These are phyloP conservation scores for Hypoxylon sp. DNA, from an alignment of 2,329 filamentous ascomycete genomes.

Conservation along the genomic window DNA sequence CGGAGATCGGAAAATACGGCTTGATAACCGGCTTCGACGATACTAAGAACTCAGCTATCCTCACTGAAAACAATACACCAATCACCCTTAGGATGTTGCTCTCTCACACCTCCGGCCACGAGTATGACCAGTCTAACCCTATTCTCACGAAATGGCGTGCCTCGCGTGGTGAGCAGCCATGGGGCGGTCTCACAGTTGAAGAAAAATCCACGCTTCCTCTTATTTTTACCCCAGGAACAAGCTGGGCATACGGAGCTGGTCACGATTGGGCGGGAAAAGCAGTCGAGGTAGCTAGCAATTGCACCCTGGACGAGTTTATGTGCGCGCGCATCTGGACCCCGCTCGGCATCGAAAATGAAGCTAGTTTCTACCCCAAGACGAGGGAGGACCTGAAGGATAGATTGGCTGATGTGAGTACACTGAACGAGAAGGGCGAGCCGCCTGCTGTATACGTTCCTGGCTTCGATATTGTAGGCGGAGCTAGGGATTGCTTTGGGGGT, in stretches of 20 bases:
- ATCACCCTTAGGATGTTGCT: constrained; percentile 68
- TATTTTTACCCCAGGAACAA: constrained; percentile 42
- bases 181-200: constrained; percentile 43
- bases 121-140: constrained; percentile 61
- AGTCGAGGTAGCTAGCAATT: constrained; percentile 36
- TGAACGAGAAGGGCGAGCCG: constrained; percentile 43
- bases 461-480: constrained; percentile 44
- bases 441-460: constrained; percentile 41
- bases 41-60: constrained; percentile 57
- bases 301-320: constrained; percentile 47
- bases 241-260: constrained; percentile 44
- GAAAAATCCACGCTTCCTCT: constrained; percentile 44
- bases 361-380: constrained; percentile 45
- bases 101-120: constrained; percentile 65
- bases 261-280: constrained; percentile 48
- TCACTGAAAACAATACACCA: constrained; percentile 54
- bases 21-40: constrained; percentile 65
- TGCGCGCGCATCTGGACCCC: constrained; percentile 46
- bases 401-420: constrained; percentile 46
- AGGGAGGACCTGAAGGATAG: constrained; percentile 44
- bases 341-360: constrained; percentile 45
- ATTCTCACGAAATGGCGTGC: constrained; percentile 51
- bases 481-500: constrained; percentile 47
- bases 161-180: constrained; percentile 46
- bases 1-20: constrained; percentile 63